Evolutionary conservation across 768 basidiomycete genomes (phyloP), one percentile per base, ranked within the genome.

Genomic region (Megacollybia marginata): DNA sequence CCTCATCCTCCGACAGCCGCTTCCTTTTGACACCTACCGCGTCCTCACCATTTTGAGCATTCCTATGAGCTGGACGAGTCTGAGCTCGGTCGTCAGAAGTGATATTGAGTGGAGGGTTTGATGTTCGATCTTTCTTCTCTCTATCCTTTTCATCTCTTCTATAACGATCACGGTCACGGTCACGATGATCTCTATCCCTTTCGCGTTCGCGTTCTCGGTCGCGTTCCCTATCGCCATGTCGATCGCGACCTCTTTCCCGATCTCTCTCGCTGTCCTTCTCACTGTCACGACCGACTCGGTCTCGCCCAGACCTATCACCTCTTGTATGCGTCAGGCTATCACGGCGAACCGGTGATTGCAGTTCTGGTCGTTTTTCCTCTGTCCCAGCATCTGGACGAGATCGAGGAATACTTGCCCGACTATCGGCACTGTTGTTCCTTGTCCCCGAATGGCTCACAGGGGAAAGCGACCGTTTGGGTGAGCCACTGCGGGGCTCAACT

Each of bases 1-100:
- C 88, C 58, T 91, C 88, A 48, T 91, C 88, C 32, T 90, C 88
- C 0, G 72, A 58, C 18, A 74, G 69, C 48, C 88, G 71, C 52
- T 85, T 72, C 60, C 88, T 75, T 65, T 90, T 90, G 31, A 18
- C 15, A 23, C 87, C 85, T 20, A 88, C 73, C 4, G 68, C 71
- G 43, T 90, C 88, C 46, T 91, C 87, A 9, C 60, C 65, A 46
- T 66, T 66, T 42, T 69, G 69, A 5, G 65, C 55, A 47, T 65
- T 68, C 5, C 85, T 74, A 59, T 83, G 78, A 48, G 85, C 87
- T 35, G 83, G 79, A 48, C 85, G 74, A 53, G 72, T 71, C 6
- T 82, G 80, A 36, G 79, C 65, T 46, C 82, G 76, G 20, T 83
- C 79, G 48, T 86, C 85, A 33, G 63, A 61, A 38, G 65, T 51